Base-by-base conservation (phyloP, 2,329 filamentous ascomycete genomes). In the Bipolaris cookei region DNA sequence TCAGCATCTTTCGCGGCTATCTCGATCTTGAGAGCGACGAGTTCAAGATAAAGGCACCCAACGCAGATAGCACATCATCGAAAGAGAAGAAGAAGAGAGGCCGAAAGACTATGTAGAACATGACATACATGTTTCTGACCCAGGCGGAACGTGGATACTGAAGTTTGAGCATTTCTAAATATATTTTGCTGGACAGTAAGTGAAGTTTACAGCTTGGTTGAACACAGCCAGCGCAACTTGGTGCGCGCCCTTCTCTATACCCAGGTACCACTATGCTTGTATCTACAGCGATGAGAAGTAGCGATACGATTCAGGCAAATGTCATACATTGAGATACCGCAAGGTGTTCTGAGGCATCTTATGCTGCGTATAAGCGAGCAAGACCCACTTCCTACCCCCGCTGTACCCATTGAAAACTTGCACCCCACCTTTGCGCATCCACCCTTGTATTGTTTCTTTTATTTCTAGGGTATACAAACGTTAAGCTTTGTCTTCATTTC, bases 1-100 rank as follows among this genome's bases (percentile, higher is more conserved):
- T 76, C 38, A 78, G 77, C 51, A 78, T 82, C 39, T 64, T 83
- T 18, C 71, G 76, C n/a, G 81, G 79, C 1, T 53, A 62, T 2
- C 49, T 82, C 2, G 74, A 81, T 35, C 62, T 77, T 1, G 67
- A 77, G 0, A 73, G 67, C 51, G 68, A 77, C 1, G 79, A 81
- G 44, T 79, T 79, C 64, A 69, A 61, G 49, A 67, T 73, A n/a
- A 48, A 53, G 35, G 37, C 16, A 10, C 8, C 46, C 16, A 50
- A n/a, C 11, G 30, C 54, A n/a, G 48, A 44, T 43, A 50, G 45
- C 18, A 49, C 25, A 25, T 25, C 43, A n/a, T 41, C 42, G 30
- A 54, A 48, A 30, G 50, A 56, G 11, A 62, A 62, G 42, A 69
- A 63, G 43, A 65, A 59, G 49, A 61, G 56, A 37, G 49, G 56